phyloP scores from a whole-genome alignment of 2,329 filamentous ascomycete genomes.

The Fusarium anthophilum region DNA sequence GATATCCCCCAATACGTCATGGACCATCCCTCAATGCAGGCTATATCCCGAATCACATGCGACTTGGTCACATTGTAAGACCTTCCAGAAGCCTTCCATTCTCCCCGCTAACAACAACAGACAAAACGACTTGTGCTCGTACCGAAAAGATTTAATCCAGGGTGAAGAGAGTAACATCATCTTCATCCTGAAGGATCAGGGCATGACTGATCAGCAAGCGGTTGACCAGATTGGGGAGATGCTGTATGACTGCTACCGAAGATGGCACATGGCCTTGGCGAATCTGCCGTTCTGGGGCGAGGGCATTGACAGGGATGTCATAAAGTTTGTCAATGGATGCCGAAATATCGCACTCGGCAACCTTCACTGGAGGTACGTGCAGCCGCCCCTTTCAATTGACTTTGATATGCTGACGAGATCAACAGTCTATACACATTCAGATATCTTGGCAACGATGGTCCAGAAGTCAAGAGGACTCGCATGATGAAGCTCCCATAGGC shows the following conservation, averaged over 20 bases:
- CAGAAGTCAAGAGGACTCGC: constrained; percentile 12
- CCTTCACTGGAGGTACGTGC: constrained; percentile 9
- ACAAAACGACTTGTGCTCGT: constrained; percentile 22
- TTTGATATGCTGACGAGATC: neutral
- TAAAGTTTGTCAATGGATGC: constrained; percentile 24
- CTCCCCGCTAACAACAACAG: neutral
- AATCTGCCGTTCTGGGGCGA: constrained; percentile 22
- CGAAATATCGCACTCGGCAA: constrained; percentile 22
- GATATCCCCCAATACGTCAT: constrained; percentile 22
- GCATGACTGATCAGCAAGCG: constrained; percentile 18
- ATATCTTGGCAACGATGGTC: constrained; percentile 6
- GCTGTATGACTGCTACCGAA: constrained; percentile 16
- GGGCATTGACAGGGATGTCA: constrained; percentile 13
- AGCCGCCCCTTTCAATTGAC: accelerated
- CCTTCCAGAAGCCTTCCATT: neutral
- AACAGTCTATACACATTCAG: constrained; percentile 11
- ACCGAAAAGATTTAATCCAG: constrained; percentile 17
- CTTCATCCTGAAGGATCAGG: constrained; percentile 19
- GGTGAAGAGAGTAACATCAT: constrained; percentile 24
- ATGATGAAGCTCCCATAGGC: constrained; percentile 20
- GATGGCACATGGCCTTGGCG: constrained; percentile 13
- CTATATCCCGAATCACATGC: constrained; percentile 21
- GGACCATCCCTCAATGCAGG: constrained; percentile 14
- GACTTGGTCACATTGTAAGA: constrained; percentile 17
- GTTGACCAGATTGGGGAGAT: constrained; percentile 23